Conservation (phyloP, 73 alveolate genomes). For the Uronychia setigera region DNA sequence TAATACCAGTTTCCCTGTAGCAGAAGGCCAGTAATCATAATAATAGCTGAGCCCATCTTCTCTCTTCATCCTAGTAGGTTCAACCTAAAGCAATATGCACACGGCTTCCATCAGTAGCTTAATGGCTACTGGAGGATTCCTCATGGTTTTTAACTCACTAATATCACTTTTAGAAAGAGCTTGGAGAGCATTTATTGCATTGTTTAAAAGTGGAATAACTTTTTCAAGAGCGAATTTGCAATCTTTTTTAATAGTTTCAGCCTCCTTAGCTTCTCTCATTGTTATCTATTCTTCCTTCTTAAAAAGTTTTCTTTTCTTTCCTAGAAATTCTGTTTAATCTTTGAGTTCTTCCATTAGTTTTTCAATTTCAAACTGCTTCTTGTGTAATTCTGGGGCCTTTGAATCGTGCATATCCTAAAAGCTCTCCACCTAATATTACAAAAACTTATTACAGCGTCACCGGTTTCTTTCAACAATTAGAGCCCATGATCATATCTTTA, state of each 20-base stretch:
- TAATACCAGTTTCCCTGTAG: constrained; percentile 61
- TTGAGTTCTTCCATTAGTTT: constrained; percentile 70
- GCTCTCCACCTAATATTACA: constrained; percentile 70
- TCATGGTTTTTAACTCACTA: constrained; percentile 86
- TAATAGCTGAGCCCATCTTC: constrained; percentile 24
- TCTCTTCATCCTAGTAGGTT: constrained; percentile 50
- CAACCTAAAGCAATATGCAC: constrained; percentile 40
- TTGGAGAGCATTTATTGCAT: constrained; percentile 87
- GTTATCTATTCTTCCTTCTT: constrained; percentile 88
- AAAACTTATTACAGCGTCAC: constrained; percentile 66
- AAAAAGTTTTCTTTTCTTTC: constrained; percentile 79
- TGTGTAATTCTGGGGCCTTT: constrained; percentile 75
- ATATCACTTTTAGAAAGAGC: constrained; percentile 84
- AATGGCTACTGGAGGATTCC: constrained; percentile 92
- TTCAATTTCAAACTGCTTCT: constrained; percentile 78
- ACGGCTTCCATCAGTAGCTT: constrained; percentile 78
- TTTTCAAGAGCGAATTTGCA: constrained; percentile 83
- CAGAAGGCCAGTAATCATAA: constrained; percentile 47
- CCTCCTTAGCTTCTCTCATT: constrained; percentile 76
- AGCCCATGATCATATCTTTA: constrained; percentile 78
- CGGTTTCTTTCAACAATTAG: constrained; percentile 72
- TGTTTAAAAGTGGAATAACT: constrained; percentile 89
- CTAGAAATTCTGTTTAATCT: constrained; percentile 88
- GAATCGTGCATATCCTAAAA: constrained; percentile 67
- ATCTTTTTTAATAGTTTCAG: constrained; percentile 80